phyloP scores from a whole-genome alignment of 306 rosid species.

The Vigna angularis region DNA sequence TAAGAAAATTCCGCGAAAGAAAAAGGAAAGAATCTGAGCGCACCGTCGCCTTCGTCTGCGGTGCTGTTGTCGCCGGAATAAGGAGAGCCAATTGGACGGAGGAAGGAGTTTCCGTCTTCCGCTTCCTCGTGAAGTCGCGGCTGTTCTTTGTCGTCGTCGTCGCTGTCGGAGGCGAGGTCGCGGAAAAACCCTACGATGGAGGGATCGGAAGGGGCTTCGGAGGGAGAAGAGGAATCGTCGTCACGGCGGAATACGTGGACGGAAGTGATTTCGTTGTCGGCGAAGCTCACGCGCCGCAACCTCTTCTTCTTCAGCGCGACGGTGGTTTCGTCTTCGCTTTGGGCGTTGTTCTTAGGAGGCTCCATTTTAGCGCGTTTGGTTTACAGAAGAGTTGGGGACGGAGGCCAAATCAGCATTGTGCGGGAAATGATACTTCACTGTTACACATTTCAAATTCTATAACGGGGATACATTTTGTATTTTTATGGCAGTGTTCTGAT shows the following conservation, averaged over 20 bases:
- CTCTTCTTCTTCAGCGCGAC: slow-evolving; percentile 61
- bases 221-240: slow-evolving; percentile 65
- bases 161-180: slow-evolving; percentile 66
- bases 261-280: slow-evolving; percentile 90
- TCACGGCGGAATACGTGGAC: slow-evolving; percentile 84
- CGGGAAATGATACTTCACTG: neutral
- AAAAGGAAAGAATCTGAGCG: slow-evolving; percentile 1
- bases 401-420: neutral
- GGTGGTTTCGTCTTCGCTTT: slow-evolving; percentile 67
- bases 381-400: neutral
- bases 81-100: slow-evolving; percentile 48
- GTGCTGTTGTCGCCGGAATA: slow-evolving; percentile 55
- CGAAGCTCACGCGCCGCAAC: slow-evolving; percentile 94
- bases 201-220: slow-evolving; percentile 56
- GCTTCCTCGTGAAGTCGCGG: slow-evolving; percentile 3
- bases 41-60: slow-evolving; percentile 41
- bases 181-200: slow-evolving; percentile 62
- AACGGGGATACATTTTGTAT: no score
- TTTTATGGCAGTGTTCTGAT: no score
- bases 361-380: slow-evolving; percentile 47
- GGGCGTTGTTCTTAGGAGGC: slow-evolving; percentile 57
- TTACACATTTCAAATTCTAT: neutral
- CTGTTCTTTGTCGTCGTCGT: slow-evolving; percentile 33
- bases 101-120: slow-evolving; percentile 33
- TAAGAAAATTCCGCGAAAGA: neutral